Percentiles rank a stretch among this genome's conserved stretches.
phyloP scores from a whole-genome alignment of 805 yeast genomes.

The Dipodascus albidus region DNA sequence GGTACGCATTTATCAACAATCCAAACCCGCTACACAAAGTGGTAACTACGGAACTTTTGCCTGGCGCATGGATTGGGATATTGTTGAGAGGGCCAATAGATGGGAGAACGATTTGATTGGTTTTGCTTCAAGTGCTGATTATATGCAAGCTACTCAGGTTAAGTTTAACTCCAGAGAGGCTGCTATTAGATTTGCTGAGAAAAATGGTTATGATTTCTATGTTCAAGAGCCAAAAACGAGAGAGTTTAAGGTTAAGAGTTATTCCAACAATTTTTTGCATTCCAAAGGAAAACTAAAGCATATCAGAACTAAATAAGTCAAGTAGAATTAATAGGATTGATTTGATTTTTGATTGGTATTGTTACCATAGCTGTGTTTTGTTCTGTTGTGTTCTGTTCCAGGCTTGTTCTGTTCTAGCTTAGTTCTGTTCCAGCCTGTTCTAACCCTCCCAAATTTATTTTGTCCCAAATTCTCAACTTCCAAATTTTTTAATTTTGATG shows the following conservation, averaged over 20 bases:
- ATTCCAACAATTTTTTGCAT: slow-evolving; percentile 61
- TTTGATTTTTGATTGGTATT: neutral
- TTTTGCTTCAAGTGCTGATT: slow-evolving; percentile 68
- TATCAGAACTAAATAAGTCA: slow-evolving; percentile 58
- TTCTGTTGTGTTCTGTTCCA: no score
- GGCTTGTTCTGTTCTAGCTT: no score
- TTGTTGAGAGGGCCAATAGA: slow-evolving; percentile 60
- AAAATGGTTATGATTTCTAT: slow-evolving; percentile 79
- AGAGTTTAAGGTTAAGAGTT: slow-evolving; percentile 63
- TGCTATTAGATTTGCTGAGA: slow-evolving; percentile 67
- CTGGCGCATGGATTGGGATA: slow-evolving; percentile 83
- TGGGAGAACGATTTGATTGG: slow-evolving; percentile 90
- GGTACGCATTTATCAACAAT: slow-evolving; percentile 65
- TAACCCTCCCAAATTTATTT: no score
- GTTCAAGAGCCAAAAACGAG: slow-evolving; percentile 73
- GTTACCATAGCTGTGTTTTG: no score
- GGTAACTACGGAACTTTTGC: slow-evolving; percentile 34
- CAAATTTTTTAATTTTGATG: no score
- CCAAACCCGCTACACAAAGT: slow-evolving; percentile 75
- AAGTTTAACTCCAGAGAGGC: slow-evolving; percentile 65
- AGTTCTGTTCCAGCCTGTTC: no score
- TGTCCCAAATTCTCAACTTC: no score
- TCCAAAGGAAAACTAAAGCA: slow-evolving; percentile 61
- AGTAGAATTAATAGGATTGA: neutral
- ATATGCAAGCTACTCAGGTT: slow-evolving; percentile 42